These are phyloP conservation scores for Sparassis latifolia DNA, from an alignment of 1,284 basidiomycete genomes.

Conservation along the genomic window DNA sequence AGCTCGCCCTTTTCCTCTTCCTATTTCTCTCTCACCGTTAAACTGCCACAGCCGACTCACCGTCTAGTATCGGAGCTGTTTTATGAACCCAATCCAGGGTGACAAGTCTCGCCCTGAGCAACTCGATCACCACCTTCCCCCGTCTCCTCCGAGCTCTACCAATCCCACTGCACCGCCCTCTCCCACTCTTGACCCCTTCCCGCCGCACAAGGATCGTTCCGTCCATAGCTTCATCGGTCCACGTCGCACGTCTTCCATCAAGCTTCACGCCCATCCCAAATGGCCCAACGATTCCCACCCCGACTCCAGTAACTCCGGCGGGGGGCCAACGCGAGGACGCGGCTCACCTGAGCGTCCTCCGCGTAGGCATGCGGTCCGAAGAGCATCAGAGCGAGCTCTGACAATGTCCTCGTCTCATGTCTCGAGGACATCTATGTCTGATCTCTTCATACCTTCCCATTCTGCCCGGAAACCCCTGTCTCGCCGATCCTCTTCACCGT, in stretches of 20 bases:
- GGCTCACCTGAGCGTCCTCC: constrained; percentile 14
- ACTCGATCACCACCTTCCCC: constrained; percentile 12
- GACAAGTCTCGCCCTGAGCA: too few relatives aligned
- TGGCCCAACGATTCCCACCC: constrained; percentile 16
- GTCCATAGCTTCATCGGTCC: constrained; percentile 13
- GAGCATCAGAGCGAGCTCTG: constrained; percentile 22
- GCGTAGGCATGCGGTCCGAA: constrained; percentile 16
- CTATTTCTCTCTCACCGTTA: constrained; percentile 4
- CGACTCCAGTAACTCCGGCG: constrained; percentile 20
- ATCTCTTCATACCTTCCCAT: constrained; percentile 21
- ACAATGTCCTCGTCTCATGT: constrained; percentile 15
- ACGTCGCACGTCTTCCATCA: constrained; percentile 21
- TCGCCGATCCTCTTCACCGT: constrained; percentile 32
- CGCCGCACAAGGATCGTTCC: constrained; percentile 13
- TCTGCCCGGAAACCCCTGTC: constrained; percentile 27
- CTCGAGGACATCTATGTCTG: constrained; percentile 19
- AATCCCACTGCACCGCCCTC: constrained; percentile 17
- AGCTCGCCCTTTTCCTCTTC: not conserved
- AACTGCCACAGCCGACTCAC: not conserved
- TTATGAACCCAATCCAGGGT: too few relatives aligned
- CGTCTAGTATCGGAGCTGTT: too few relatives aligned
- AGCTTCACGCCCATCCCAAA: constrained; percentile 12
- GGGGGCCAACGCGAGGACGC: constrained; percentile 19
- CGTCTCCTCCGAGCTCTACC: constrained; percentile 19
- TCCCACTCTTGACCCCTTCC: constrained; percentile 11